Conservation (phyloP, 2,329 filamentous ascomycete species). For the Dothistroma pini region DNA sequence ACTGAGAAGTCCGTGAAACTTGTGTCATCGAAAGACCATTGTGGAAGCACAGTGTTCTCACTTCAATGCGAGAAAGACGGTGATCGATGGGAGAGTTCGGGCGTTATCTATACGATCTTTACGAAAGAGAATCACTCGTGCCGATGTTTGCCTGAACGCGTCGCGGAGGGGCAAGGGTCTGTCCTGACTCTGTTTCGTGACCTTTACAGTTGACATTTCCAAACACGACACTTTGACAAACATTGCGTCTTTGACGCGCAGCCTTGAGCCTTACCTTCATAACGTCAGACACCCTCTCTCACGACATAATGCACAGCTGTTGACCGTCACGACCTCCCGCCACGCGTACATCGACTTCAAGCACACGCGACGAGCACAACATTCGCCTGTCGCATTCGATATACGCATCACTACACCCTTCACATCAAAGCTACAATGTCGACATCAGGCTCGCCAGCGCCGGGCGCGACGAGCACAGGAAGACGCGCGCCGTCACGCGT, state of each 20-base stretch:
- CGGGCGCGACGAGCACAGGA: constrained; percentile 44
- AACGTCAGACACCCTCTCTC: neutral
- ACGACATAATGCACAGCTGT: neutral
- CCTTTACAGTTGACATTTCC: neutral
- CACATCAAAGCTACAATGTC: constrained; percentile 11
- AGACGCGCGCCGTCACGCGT: constrained; percentile 62
- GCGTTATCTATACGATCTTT: neutral
- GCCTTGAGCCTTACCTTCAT: neutral
- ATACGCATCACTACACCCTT: constrained; percentile 8
- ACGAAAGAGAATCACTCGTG: neutral
- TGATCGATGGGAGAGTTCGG: neutral
- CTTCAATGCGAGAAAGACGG: neutral
- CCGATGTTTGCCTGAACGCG: neutral
- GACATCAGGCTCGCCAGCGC: constrained; percentile 21
- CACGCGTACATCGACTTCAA: neutral
- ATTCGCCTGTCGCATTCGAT: constrained; percentile 2
- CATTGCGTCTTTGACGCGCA: neutral
- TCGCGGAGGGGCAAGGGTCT: neutral
- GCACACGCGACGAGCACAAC: neutral
- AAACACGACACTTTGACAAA: neutral
- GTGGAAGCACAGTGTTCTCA: neutral
- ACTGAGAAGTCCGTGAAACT: constrained; percentile 10
- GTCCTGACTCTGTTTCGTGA: neutral
- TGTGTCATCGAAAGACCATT: neutral
- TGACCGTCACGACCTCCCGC: neutral